Evolutionary conservation across 78 protist species (phyloP), one percentile per base, ranked within the genome.

Genomic region (Cavenderia fasciculata): DNA sequence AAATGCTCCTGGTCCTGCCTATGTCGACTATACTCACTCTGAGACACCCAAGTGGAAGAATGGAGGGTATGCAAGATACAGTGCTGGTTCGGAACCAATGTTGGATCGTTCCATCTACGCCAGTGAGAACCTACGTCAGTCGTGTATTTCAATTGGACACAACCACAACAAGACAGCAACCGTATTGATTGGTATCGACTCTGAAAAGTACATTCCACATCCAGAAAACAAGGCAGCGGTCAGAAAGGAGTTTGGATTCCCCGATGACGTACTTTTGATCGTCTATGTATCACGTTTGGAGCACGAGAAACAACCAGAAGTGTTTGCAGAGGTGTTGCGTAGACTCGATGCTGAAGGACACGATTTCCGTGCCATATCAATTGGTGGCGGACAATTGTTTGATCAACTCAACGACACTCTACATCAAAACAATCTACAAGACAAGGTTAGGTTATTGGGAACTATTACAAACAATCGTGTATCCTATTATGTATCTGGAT

Each of bases 1-100:
- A 8, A 63, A 79, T 52, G 88, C 88, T 23, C 88, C 88, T 25
- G 88, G 88, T 11, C 88, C 88, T 1, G 88, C 88, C 1, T 79
- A 79, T 66, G 62, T 79, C 0, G 88, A 79, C n/a, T 79, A 79
- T 27, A 79, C 76, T 40, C 88, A 79, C 57, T 65, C 76, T 21
- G 88, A 66, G n/a, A 66, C 74, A 19, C 74, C 88, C 18, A 25
- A 38, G 29, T 79, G 88, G 88, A 79, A 79, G 47, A 70, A 79
- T 54, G 88, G 88, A 27, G 88, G 88, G 0, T 79, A 79, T 54
- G 76, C 88, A 38, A 62, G 88, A 40, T 79, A 79, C 33, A 38
- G 59, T 79, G 73, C 36, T 49, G 88, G 88, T 19, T 21, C 76
- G 5, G 88, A 79, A 27, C 36, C 25, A 11, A 27, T 79, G 5